phyloP scores from a whole-genome alignment of 1,284 basidiomycete genomes.

The Cystobasidium slooffiae region DNA sequence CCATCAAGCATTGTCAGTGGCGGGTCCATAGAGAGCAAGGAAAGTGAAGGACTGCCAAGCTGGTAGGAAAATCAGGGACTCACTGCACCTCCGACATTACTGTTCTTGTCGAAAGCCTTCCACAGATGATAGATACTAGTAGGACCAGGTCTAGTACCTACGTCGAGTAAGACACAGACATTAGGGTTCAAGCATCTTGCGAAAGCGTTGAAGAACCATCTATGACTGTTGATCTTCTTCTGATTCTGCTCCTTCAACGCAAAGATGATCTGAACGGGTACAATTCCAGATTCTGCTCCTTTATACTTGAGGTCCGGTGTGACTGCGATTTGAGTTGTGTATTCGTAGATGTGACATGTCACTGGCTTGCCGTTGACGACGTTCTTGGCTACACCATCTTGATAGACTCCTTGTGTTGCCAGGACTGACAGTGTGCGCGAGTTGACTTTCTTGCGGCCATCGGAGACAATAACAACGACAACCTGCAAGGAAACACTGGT shows the following conservation, averaged over 20 bases:
- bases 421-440: constrained; percentile 75
- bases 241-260: constrained; percentile 56
- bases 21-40: neutral
- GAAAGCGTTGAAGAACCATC: constrained; percentile 60
- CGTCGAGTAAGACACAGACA: constrained; percentile 91
- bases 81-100: constrained; percentile 85
- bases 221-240: constrained; percentile 53
- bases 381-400: constrained; percentile 59
- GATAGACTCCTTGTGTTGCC: constrained; percentile 69
- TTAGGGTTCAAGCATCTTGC: constrained; percentile 65
- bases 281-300: constrained; percentile 55
- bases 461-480: constrained; percentile 85
- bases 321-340: constrained; percentile 51
- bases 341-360: constrained; percentile 51
- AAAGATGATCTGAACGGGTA: constrained; percentile 58
- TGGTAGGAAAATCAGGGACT: neutral
- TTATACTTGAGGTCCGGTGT: constrained; percentile 56
- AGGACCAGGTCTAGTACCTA: constrained; percentile 88
- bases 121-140: constrained; percentile 92
- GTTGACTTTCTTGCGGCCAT: constrained; percentile 84
- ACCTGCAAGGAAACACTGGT: constrained; percentile 55
- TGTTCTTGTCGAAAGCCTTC: constrained; percentile 79
- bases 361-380: constrained; percentile 65
- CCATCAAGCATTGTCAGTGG: neutral
- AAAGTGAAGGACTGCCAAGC: constrained; percentile 58